Evolutionary conservation across 306 rosid species (phyloP), one percentile per base, ranked within the genome.

Genomic region (Arachis stenosperma): DNA sequence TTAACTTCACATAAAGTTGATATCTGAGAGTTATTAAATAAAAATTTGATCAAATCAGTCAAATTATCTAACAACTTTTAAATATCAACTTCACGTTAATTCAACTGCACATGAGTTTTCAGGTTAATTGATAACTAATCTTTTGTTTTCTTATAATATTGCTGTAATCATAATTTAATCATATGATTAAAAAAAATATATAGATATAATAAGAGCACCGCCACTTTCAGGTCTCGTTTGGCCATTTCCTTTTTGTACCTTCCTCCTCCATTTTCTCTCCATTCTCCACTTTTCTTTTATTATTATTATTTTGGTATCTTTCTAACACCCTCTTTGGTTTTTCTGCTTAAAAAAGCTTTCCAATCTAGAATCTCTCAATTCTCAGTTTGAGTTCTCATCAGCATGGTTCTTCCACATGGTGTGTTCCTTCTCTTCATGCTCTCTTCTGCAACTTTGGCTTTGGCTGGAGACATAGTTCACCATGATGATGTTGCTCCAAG

Each of bases 401-500:
- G 1, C 9, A 91, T 91, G 12, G 89, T 94, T 97, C 83, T 69
- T 83, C 84, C 84, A 57, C 78, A 44, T 81, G 78, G 73, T 81
- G 83, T 79, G 67, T 13, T 67, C 13, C 71, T 43, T 61, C 85
- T 86, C 56, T 59, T 87, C 59, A 37, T 84, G 53, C 74, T 89
- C 65, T 40, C 72, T 67, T 40, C 72, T 48, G 8, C 81, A 42
- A 74, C 85, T 68, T 29, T 85, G 77, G 90, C 74, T 61, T 81
- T 89, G 9, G 95, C 90, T 75, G 98, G 98, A 30, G 99, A 94
- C 64, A 91, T 94, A 68, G 99, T 94, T 73, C 99, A 94, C 73
- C 95, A 78, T 51, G 99, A 94, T 63, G 60, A 84, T 79, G 59
- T 84, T 64, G 89, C 99, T 74, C 99, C 99, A 0, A 79, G 66